phyloP scores from a whole-genome alignment of 176 grass and related monocot species.

The Paspalum notatum region DNA sequence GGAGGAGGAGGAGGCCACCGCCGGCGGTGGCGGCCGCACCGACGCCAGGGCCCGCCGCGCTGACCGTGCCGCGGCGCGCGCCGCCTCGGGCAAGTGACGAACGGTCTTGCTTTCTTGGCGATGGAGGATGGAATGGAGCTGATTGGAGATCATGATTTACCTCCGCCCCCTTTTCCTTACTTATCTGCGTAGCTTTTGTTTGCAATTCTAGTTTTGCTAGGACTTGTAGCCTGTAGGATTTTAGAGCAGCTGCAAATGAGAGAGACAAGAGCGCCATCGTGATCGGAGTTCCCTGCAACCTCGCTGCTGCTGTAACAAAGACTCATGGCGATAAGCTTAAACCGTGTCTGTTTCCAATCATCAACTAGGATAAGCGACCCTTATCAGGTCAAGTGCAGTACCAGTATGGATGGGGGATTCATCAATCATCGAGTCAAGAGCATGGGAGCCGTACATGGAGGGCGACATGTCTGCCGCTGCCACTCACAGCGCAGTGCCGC shows the following conservation, averaged over 20 bases:
- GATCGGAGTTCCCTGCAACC: slow-evolving; percentile 29
- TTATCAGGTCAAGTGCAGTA: neutral
- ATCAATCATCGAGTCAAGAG: neutral
- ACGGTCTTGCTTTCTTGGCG: neutral
- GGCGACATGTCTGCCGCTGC: neutral
- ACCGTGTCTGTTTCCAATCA: slow-evolving; percentile 2
- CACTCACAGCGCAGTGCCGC: neutral
- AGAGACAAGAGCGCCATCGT: neutral
- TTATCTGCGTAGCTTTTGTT: slow-evolving; percentile 12
- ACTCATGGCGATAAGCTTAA: slow-evolving; percentile 17
- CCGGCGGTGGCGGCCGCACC: neutral
- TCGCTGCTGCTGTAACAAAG: slow-evolving; percentile 6
- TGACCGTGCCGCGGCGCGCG: slow-evolving; percentile 40
- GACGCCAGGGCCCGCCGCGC: slow-evolving; percentile 38
- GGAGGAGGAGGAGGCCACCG: too few species aligned
- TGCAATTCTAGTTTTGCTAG: slow-evolving; percentile 48
- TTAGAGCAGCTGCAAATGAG: neutral
- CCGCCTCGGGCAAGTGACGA: slow-evolving; percentile 18
- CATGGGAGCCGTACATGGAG: neutral
- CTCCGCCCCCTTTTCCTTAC: neutral
- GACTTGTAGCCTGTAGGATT: slow-evolving; percentile 37
- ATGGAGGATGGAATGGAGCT: slow-evolving; percentile 31
- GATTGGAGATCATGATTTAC: slow-evolving; percentile 46
- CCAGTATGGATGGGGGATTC: neutral
- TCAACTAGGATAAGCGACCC: slow-evolving; percentile 5